A percentile compares a stretch with the other conserved stretches of the same genome.
phyloP scores from a whole-genome alignment of 768 basidiomycete genomes.

The Lactifluus rugatus region DNA sequence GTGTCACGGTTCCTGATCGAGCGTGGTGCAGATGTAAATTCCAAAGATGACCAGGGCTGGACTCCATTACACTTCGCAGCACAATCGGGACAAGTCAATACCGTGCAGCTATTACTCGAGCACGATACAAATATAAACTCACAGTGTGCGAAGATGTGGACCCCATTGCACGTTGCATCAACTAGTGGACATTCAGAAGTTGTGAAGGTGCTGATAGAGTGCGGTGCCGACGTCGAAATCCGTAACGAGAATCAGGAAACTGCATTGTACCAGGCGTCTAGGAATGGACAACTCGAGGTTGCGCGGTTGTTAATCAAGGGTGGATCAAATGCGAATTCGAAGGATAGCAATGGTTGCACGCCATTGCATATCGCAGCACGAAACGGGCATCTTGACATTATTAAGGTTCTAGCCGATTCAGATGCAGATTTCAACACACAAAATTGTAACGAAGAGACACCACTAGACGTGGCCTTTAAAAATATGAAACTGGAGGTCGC shows the following conservation, averaged over 20 bases:
- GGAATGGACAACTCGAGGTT: neutral
- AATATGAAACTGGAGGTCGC: neutral
- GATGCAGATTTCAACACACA: neutral
- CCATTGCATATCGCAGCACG: neutral
- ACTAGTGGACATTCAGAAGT: neutral
- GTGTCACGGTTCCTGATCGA: no score
- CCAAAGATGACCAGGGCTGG: no score
- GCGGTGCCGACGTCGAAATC: neutral
- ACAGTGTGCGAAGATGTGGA: no score
- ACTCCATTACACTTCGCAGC: no score
- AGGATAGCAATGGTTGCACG: neutral
- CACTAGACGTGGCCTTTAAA: neutral
- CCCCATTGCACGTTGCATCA: neutral
- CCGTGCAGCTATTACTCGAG: no score
- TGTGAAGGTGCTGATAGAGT: neutral
- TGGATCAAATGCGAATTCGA: neutral
- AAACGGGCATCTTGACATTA: neutral
- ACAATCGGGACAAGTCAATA: no score
- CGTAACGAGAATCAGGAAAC: neutral
- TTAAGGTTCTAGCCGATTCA: neutral
- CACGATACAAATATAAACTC: no score
- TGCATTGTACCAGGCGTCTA: neutral
- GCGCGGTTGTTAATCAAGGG: neutral
- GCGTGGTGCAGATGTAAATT: no score
- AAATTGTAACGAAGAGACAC: neutral